These are phyloP conservation scores for Trifolium subterraneum DNA, from an alignment of 306 rosid species.

Conservation along the genomic window DNA sequence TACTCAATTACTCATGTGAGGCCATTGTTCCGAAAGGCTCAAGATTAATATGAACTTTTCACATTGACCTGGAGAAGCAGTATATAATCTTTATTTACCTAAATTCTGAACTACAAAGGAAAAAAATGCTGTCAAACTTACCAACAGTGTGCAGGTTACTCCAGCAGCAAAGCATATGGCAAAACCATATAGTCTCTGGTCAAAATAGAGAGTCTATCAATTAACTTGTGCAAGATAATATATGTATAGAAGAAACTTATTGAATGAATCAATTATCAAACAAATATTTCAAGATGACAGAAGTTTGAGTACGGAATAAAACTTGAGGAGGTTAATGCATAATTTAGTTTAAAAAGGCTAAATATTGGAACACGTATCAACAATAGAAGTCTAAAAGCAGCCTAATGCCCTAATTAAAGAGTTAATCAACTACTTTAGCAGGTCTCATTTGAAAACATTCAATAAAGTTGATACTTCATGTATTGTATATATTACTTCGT, in stretches of 20 bases:
- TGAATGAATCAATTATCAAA: slow-evolving; percentile 26
- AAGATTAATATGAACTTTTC: slow-evolving; percentile 13
- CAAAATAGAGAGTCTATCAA: slow-evolving; percentile 43
- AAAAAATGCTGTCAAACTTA: slow-evolving; percentile 49
- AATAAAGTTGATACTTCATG: background rate
- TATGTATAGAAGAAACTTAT: slow-evolving; percentile 27
- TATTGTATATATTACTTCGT: slow-evolving; percentile 9
- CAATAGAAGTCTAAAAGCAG: slow-evolving; percentile 11
- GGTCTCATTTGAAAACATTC: slow-evolving; percentile 2
- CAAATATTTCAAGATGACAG: slow-evolving; percentile 16
- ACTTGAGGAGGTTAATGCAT: slow-evolving; percentile 30
- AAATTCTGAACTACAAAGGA: slow-evolving; percentile 7
- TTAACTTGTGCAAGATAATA: slow-evolving; percentile 30
- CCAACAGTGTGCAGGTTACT: slow-evolving; percentile 78
- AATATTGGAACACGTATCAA: slow-evolving; percentile 18
- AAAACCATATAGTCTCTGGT: slow-evolving; percentile 85
- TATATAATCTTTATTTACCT: slow-evolving; percentile 35
- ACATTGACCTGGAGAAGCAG: slow-evolving; percentile 10
- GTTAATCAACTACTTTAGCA: slow-evolving; percentile 17
- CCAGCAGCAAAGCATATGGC: slow-evolving; percentile 90
- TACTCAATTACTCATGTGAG: background rate
- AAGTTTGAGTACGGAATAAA: slow-evolving; percentile 25
- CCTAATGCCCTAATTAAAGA: slow-evolving; percentile 9
- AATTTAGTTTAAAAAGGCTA: background rate
- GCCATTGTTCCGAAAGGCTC: background rate